Conservation (phyloP, 345 rosid genomes). For the Pugionium dolabratum region DNA sequence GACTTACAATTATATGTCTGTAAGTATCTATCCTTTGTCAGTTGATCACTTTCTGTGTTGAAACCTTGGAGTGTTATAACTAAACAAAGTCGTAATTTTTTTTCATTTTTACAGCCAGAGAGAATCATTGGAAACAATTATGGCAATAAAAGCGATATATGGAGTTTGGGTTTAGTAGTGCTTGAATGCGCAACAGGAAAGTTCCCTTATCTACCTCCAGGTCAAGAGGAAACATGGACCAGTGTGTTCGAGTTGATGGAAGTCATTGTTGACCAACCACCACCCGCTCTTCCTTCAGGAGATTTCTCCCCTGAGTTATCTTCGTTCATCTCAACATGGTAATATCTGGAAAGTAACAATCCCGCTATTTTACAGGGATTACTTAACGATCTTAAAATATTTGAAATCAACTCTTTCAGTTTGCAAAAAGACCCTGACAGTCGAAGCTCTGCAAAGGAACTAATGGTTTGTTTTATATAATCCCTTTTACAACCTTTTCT, state of each 20-base stretch:
- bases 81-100: not conserved
- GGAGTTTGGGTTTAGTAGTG: conserved; percentile 92
- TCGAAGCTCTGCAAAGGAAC: conserved; percentile 64
- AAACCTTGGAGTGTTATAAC: not conserved
- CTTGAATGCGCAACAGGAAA: conserved; percentile 85
- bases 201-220: conserved; percentile 80
- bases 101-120: conserved; percentile 64
- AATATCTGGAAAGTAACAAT: conserved; percentile 16
- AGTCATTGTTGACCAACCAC: conserved; percentile 80
- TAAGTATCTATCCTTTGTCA: conserved; percentile 43
- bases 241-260: conserved; percentile 86
- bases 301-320: conserved; percentile 70
- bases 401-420: conserved; percentile 47
- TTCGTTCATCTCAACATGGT: conserved; percentile 85
- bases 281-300: conserved; percentile 68
- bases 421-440: conserved; percentile 68
- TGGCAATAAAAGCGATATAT: conserved; percentile 83
- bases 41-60: not conserved
- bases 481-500: not conserved
- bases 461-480: conserved; percentile 37
- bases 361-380: not conserved
- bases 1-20: conserved; percentile 88
- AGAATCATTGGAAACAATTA: conserved; percentile 66
- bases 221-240: conserved; percentile 63
- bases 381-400: conserved; percentile 10